phyloP scores from a whole-genome alignment of 139 green algal genomes.

The Pycnococcus provasolii region DNA sequence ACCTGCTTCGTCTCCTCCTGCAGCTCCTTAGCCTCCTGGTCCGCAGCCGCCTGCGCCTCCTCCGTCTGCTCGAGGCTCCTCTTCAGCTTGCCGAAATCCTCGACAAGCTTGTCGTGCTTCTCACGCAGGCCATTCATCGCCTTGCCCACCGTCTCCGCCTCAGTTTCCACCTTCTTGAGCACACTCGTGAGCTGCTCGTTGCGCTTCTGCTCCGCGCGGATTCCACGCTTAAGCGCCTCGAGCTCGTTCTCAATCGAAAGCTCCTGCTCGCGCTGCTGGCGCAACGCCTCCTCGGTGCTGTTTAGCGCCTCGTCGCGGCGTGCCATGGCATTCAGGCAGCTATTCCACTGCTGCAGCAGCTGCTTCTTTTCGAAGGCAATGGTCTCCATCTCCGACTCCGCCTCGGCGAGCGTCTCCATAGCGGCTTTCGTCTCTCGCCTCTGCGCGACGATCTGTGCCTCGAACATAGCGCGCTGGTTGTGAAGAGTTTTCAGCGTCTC shows the following conservation, averaged over 20 bases:
- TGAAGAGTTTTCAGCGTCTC: slow-evolving; percentile 34
- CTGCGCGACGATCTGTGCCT: slow-evolving; percentile 56
- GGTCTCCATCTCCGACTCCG: slow-evolving; percentile 63
- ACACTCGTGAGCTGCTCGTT: slow-evolving; percentile 60
- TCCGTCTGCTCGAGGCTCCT: slow-evolving; percentile 53
- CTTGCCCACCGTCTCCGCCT: slow-evolving; percentile 39
- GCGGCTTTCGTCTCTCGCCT: slow-evolving; percentile 54
- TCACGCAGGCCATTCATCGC: slow-evolving; percentile 38
- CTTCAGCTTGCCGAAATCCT: slow-evolving; percentile 43
- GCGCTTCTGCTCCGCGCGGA: slow-evolving; percentile 47
- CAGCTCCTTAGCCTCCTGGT: slow-evolving; percentile 38
- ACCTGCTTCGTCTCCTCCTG: slow-evolving; percentile 18
- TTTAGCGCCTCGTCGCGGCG: slow-evolving; percentile 59
- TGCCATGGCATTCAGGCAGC: slow-evolving; percentile 55
- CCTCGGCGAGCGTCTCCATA: slow-evolving; percentile 35
- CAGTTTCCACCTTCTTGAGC: slow-evolving; percentile 47
- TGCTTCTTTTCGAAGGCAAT: slow-evolving; percentile 84
- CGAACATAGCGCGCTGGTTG: slow-evolving; percentile 48
- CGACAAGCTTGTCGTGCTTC: slow-evolving; percentile 13
- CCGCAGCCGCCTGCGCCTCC: slow-evolving; percentile 31
- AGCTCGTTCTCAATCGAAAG: slow-evolving; percentile 53
- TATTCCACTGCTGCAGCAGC: slow-evolving; percentile 70
- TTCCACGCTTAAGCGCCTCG: slow-evolving; percentile 52
- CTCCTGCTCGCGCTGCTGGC: slow-evolving; percentile 61
- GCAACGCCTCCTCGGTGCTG: slow-evolving; percentile 56